Percentiles rank a stretch among this genome's conserved stretches.
phyloP scores from a whole-genome alignment of 1,284 basidiomycete species.

The Naganishia albida region DNA sequence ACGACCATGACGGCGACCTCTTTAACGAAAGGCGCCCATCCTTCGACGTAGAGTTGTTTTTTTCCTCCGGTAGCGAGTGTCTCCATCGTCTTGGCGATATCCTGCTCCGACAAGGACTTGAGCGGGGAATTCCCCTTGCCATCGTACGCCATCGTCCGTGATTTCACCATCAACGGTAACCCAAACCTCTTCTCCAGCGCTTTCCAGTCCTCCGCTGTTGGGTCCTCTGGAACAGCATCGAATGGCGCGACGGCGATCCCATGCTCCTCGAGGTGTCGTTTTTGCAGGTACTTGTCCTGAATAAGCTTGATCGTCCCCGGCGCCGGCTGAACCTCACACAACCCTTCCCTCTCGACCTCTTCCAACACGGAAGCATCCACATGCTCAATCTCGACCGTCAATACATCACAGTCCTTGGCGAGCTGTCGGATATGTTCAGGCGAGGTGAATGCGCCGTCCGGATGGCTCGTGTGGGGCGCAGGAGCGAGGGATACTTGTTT shows the following conservation, averaged over 20 bases:
- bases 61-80: constrained; percentile 61
- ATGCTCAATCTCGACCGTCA: constrained; percentile 98
- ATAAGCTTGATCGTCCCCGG: constrained; percentile 83
- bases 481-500: constrained; percentile 79
- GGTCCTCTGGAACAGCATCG: constrained; percentile 56
- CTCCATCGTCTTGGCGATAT: constrained; percentile 65
- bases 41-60: constrained; percentile 75
- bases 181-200: constrained; percentile 65
- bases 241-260: constrained; percentile 75
- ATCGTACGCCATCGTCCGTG: constrained; percentile 91
- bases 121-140: constrained; percentile 91
- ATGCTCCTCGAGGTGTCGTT: constrained; percentile 67
- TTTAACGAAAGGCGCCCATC: constrained; percentile 84
- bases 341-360: constrained; percentile 61
- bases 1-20: constrained; percentile 99
- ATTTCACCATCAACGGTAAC: constrained; percentile 94
- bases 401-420: constrained; percentile 76
- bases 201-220: constrained; percentile 60
- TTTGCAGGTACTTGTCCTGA: constrained; percentile 94
- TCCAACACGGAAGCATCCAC: constrained; percentile 80
- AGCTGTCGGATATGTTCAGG: constrained; percentile 77
- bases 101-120: constrained; percentile 57
- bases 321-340: constrained; percentile 76
- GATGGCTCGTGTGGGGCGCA: constrained; percentile 61
- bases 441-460: constrained; percentile 88